Percentiles rank a stretch among this genome's conserved stretches.
phyloP scores from a whole-genome alignment of 352 stramenopile species.

The Phytophthora syringae region DNA sequence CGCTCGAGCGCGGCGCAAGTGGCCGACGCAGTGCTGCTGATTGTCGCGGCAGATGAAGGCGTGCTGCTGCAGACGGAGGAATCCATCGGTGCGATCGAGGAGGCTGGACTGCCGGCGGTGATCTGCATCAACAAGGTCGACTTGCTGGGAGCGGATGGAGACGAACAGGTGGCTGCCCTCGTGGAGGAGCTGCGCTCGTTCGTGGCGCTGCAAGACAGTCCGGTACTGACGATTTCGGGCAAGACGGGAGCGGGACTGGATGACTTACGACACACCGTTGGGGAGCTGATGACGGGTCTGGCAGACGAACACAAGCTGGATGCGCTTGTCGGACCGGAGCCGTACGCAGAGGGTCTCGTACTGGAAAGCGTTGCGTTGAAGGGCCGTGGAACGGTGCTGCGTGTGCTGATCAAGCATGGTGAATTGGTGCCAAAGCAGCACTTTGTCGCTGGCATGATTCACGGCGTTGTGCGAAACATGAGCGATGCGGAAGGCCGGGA shows the following conservation, averaged over 20 bases:
- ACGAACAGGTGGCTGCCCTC: constrained; percentile 51
- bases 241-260: constrained; percentile 66
- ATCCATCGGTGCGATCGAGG: constrained; percentile 92
- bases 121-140: constrained; percentile 93
- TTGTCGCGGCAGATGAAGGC: constrained; percentile 99
- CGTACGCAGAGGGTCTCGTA: constrained; percentile 65
- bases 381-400: constrained; percentile 72
- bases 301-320: constrained; percentile 41
- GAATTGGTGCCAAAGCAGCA: constrained; percentile 71
- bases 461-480: constrained; percentile 73
- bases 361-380: constrained; percentile 76
- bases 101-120: constrained; percentile 70
- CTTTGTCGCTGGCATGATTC: constrained; percentile 89
- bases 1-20: constrained; percentile 95
- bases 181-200: constrained; percentile 73
- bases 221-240: constrained; percentile 82
- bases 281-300: constrained; percentile 40
- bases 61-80: constrained; percentile 98
- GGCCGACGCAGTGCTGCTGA: constrained; percentile 97
- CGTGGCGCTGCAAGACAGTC: constrained; percentile 78
- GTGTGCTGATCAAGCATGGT: constrained; percentile 76
- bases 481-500: constrained; percentile 62
- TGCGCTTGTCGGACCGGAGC: constrained; percentile 44
- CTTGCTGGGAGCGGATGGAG: constrained; percentile 38
- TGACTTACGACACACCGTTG: constrained; percentile 51